phyloP scores from a whole-genome alignment of 192 early-diverging fungal species.

The Ambispora gerdemannii region DNA sequence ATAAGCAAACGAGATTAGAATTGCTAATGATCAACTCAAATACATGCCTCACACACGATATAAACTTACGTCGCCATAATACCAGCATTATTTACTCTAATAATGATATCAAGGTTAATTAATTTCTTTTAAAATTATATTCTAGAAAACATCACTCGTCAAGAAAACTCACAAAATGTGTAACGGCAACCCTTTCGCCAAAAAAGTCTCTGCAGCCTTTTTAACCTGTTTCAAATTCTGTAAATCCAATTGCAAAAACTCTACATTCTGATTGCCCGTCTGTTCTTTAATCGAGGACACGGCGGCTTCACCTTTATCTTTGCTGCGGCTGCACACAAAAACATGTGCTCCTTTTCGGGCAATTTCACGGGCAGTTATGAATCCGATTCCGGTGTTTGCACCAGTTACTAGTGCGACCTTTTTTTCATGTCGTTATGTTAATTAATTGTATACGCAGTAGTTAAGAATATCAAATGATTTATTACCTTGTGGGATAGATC shows the following conservation, averaged over 20 bases:
- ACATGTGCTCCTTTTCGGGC: slow-evolving; percentile 39
- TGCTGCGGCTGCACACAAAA: slow-evolving; percentile 34
- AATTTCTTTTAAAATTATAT: background rate
- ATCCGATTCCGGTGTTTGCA: slow-evolving; percentile 44
- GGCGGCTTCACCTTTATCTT: slow-evolving; percentile 22
- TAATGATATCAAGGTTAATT: background rate
- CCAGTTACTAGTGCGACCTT: slow-evolving; percentile 46
- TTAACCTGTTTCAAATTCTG: slow-evolving; percentile 26
- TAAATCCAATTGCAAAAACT: slow-evolving; percentile 39
- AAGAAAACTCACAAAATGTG: slow-evolving; percentile 40
- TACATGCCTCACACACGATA: too few relatives aligned
- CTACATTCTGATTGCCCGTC: slow-evolving; percentile 31
- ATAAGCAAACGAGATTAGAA: background rate
- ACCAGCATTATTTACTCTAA: slow-evolving; percentile 38
- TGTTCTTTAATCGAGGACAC: slow-evolving; percentile 35
- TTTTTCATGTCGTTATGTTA: background rate
- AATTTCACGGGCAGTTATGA: slow-evolving; percentile 32
- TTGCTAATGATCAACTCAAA: too few relatives aligned
- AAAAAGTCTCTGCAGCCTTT: slow-evolving; percentile 34
- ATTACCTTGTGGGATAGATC: slow-evolving; percentile 36
- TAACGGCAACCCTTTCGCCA: slow-evolving; percentile 35
- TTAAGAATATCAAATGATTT: background rate
- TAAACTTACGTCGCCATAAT: slow-evolving; percentile 28
- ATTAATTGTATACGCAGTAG: background rate
- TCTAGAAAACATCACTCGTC: too few relatives aligned